Evolutionary conservation across 352 stramenopile species (phyloP), one percentile per base, ranked within the genome.

Genomic region (Pythium plurisporium): DNA sequence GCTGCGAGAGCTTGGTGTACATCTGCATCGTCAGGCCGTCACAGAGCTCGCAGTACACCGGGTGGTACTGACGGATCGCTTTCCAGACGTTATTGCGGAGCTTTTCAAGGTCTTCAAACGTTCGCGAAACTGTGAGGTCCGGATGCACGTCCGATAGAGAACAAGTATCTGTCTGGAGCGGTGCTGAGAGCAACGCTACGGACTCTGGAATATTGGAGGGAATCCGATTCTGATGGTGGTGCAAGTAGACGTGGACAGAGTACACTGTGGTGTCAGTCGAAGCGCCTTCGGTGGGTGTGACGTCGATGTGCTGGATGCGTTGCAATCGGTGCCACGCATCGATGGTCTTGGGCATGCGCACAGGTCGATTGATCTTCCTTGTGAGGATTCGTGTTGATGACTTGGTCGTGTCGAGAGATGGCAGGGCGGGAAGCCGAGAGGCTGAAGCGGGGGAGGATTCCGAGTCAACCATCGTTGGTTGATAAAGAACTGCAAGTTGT

Each of bases 81-180:
- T 40, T 48, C 67, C 68, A 81, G 22, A 86, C 72, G 22, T 73
- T 75, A 8, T 66, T 63, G 23, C 69, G 71, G n/a, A 86, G 54
- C 5, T 69, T 55, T 29, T 73, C 66, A 44, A 83, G 82, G 38
- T 69, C 80, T 34, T 69, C 79, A 54, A 76, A 84, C 7, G 66
- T 69, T 45, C 80, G 72, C 47, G 74, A 62, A 48, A 82, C 73
- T 56, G 73, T 66, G 63, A 82, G 78, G 45, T 83, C 76, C n/a
- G n/a, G n/a, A n/a, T n/a, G n/a, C n/a, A n/a, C n/a, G n/a, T n/a
- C n/a, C n/a, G n/a, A n/a, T n/a, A n/a, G n/a, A n/a, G n/a, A n/a
- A n/a, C n/a, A n/a, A 0, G 73, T 67, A 27, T 25, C 22, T 3
- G 19, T 25, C 26, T 25, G 23, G 49, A 14, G 14, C 12, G 36